Base-by-base conservation (phyloP, 768 basidiomycete species). In the Boletales sp. region DNA sequence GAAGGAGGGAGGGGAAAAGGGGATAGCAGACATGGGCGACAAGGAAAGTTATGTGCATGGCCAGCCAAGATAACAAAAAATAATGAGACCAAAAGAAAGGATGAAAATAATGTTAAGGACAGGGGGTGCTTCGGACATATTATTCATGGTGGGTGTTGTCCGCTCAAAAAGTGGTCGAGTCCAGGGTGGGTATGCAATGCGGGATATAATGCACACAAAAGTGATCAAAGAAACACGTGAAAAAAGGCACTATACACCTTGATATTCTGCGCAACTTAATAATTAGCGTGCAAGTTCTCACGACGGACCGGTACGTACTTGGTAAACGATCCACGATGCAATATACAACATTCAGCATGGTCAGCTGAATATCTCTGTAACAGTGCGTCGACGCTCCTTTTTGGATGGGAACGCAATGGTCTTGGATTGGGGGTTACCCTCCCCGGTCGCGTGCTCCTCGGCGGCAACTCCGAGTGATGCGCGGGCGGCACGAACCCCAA, bases 281-380 rank as follows among this genome's bases (percentile, higher is more conserved):
- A 4, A 4, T 55, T 10, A 48, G 55, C 4, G 6, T 7, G 3
- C 15, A 11, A 37, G 34, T 28, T 14, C 3, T 25, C n/a, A 40
- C 17, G 13, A 36, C 18, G n/a, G 10, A 41, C 32, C 10, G 28
- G 18, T 28, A 53, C 65, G 15, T 32, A 66, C 66, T 62, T 62
- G 52, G 18, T 42, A 52, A 46, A 33, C 34, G 36, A 51, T 44
- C 42, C 42, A 45, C 28, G 28, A 46, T 55, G 58, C 46, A 45
- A 58, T 30, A 6, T 51, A 56, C 48, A 53, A 46, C 41, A 42
- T 34, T 39, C 28, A 36, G 36, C 41, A 4, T 10, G 30, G 21
- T 67, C 49, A 67, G 41, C 61, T 44, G 53, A 77, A 78, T 49
- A 79, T 74, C 54, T 79, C 77, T n/a, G 75, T 77, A 39, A 79